Percentiles rank a stretch among this genome's conserved stretches.
Conservation (phyloP, 345 rosid genomes). For the Eucalyptus tenuipes region DNA sequence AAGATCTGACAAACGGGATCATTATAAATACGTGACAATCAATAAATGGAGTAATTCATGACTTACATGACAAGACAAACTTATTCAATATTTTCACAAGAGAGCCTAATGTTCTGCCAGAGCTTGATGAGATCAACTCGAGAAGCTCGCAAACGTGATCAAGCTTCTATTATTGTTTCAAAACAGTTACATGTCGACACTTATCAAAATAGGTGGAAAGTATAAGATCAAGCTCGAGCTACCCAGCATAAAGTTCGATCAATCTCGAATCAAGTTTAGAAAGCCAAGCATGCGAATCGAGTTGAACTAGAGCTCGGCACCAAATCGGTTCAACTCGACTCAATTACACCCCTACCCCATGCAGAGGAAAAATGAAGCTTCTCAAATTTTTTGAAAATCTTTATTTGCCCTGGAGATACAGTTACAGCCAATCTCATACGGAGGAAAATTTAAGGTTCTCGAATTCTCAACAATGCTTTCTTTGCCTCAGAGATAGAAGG, state of each 20-base stretch:
- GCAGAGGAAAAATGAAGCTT: not conserved
- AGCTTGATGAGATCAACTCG: not conserved
- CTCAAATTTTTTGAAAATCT: not conserved
- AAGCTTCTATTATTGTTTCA: not conserved
- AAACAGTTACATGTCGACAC: not conserved
- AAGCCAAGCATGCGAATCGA: not conserved
- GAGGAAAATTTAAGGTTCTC: not conserved
- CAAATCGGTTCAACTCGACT: not conserved
- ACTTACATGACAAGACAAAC: not conserved
- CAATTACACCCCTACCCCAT: not conserved
- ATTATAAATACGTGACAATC: not conserved
- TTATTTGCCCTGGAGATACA: not conserved
- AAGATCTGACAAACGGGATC: not conserved
- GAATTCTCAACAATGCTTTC: not conserved
- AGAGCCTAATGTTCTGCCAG: not conserved
- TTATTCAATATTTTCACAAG: too few species aligned
- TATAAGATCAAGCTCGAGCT: not conserved
- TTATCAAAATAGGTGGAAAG: not conserved
- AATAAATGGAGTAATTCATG: too few species aligned
- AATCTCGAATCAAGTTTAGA: not conserved
- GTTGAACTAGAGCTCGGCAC: not conserved
- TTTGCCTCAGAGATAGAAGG: not conserved
- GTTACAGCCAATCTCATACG: not conserved
- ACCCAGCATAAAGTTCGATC: not conserved
- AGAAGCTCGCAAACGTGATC: not conserved